phyloP scores from a whole-genome alignment of 2,329 filamentous ascomycete species.

The Plenodomus biglobosus region DNA sequence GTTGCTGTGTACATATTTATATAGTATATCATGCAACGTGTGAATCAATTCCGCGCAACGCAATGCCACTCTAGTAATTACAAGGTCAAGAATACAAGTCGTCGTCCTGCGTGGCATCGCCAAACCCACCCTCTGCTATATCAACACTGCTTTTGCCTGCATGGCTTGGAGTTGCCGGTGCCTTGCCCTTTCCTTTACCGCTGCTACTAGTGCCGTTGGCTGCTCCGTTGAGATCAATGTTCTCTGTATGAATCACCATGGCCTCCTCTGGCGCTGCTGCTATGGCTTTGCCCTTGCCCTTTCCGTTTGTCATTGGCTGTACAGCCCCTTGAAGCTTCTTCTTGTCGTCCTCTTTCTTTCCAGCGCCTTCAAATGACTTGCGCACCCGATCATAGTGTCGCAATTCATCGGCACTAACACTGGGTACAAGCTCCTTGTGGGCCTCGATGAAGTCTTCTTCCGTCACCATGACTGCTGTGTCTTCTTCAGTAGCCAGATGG shows the following conservation, averaged over 20 bases:
- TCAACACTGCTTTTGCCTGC: conserved; percentile 37
- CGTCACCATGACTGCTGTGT: conserved; percentile 83
- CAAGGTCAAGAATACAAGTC: conserved; percentile 45
- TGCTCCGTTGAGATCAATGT: conserved; percentile 36
- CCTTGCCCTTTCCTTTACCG: conserved; percentile 40
- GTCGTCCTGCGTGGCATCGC: conserved; percentile 44
- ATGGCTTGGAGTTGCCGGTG: conserved; percentile 32
- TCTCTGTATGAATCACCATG: conserved; percentile 47
- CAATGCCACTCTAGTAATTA: background rate
- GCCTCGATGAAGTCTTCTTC: conserved; percentile 86
- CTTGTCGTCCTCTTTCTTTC: conserved; percentile 49
- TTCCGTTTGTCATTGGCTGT: conserved; percentile 3
- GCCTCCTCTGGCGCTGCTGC: conserved; percentile 34
- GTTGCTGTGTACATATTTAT: background rate
- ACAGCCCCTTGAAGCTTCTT: conserved; percentile 33
- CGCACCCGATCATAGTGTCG: conserved; percentile 87
- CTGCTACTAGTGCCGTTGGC: conserved; percentile 10
- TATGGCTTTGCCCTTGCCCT: conserved; percentile 36
- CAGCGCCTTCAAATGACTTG: conserved; percentile 73
- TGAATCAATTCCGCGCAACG: background rate
- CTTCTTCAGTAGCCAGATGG: conserved; percentile 78
- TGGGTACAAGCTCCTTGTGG: conserved; percentile 83
- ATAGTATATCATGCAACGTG: background rate
- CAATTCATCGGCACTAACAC: conserved; percentile 88
- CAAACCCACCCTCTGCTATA: conserved; percentile 43